Evolutionary conservation across 495 filamentous ascomycete species (phyloP), one percentile per base, ranked within the genome.

Genomic region (Xylaria scruposa): DNA sequence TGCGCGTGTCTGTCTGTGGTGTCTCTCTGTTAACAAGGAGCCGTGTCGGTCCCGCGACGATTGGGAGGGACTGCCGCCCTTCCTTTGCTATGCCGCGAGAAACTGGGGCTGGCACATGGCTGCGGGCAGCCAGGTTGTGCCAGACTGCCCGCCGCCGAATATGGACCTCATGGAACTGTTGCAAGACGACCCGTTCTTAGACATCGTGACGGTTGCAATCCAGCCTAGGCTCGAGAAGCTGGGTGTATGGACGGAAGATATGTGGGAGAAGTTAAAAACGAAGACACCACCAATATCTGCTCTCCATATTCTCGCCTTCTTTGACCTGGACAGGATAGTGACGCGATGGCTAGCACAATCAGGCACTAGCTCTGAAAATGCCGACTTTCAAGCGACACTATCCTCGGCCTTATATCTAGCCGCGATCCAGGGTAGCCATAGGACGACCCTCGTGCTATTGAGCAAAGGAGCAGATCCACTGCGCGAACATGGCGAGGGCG

Each of bases 371-470:
- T 1, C 19, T 1, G 38, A 44, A 44, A 15, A 12, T 26, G 38
- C 3, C 4, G 36, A 42, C 21, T 62, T 4, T 42, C 6, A 62
- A 42, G 59, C 24, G 19, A 42, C 26, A 10, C 4, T 62, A 17
- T 62, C 36, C 9, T 62, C 36, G n/a, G 59, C 59, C n/a, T 44
- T 62, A n/a, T 62, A 62, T 42, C 38, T 40, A 44, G 59, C 59
- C 38, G 59, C 36, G 1, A 42, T 62, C n/a, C 36, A 62, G 21
- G 59, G 59, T 5, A 62, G n/a, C 13, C 36, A 62, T 17, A 62
- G 19, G n/a, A 62, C 59, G 38, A 33, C 26, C 59, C 59, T 40
- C 38, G 38, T 44, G 10, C 38, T 62, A 26, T 10, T 62, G n/a
- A 62, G 38, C 19, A 62, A 42, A 40, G 59, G 38, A 8, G 59